Evolutionary conservation across 164 flowering plant genomes (phyloP).

Genomic region (Umbilicus rupestris): DNA sequence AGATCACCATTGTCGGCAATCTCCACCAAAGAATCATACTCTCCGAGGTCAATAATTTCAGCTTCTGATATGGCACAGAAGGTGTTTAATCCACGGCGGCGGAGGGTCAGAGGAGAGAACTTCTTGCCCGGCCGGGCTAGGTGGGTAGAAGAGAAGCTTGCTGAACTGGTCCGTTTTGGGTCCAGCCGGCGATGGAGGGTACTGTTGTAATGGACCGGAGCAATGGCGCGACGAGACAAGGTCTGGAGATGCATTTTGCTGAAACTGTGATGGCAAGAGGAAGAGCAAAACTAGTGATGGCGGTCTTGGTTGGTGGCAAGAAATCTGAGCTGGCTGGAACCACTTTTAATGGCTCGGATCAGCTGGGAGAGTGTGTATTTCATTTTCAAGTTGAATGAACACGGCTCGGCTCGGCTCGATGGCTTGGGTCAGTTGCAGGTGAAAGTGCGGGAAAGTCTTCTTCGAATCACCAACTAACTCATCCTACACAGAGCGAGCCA

Average conservation of each 20-base stretch:
- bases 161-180: neutral
- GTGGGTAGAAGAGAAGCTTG: neutral
- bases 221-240: neutral
- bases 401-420: too few relatives aligned
- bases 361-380: neutral
- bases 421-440: too few relatives aligned
- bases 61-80: neutral
- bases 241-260: neutral
- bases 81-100: neutral
- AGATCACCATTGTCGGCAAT: slow-evolving; percentile 5
- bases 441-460: too few relatives aligned
- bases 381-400: too few relatives aligned
- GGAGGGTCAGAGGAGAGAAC: neutral
- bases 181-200: neutral
- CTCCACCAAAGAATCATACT: neutral
- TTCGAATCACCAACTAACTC: too few relatives aligned
- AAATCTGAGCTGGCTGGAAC: too few relatives aligned
- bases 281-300: neutral
- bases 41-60: neutral
- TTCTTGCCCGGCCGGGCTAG: neutral
- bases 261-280: neutral
- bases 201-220: neutral
- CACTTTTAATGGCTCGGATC: too few relatives aligned
- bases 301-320: neutral
- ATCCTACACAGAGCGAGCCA: neutral